A percentile compares a stretch with the other conserved stretches of the same genome.
phyloP scores from a whole-genome alignment of 2,329 filamentous ascomycete species.

The Diplocarpon mali region DNA sequence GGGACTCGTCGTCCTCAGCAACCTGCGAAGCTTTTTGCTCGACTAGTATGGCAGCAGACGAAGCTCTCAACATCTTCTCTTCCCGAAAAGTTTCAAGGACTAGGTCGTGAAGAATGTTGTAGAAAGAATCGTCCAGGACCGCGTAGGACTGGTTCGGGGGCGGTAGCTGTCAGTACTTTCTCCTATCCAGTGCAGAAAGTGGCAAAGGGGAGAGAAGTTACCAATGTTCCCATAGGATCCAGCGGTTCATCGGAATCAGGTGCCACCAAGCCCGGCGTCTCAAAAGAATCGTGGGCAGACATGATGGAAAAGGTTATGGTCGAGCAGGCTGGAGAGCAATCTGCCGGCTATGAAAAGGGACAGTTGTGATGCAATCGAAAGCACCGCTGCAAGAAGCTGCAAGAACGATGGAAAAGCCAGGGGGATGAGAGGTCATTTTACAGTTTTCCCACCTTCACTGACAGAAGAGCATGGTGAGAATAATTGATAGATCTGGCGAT shows the following conservation, averaged over 20 bases:
- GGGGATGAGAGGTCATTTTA: constrained; percentile 16
- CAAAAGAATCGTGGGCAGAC: constrained; percentile 22
- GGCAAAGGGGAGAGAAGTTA: constrained; percentile 30
- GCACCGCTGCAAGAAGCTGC: constrained; percentile 14
- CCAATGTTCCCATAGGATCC: constrained; percentile 42
- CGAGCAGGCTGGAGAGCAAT: constrained; percentile 9
- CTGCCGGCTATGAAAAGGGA: constrained; percentile 13
- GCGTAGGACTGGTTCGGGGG: constrained; percentile 41
- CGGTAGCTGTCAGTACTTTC: constrained; percentile 14
- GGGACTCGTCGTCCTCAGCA: constrained; percentile 29
- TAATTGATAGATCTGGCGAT: constrained; percentile 8
- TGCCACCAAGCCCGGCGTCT: constrained; percentile 38
- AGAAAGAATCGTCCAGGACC: constrained; percentile 63
- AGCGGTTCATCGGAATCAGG: constrained; percentile 32
- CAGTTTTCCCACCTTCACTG: constrained; percentile 1
- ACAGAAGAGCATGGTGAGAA: constrained; percentile 6
- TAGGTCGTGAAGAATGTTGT: constrained; percentile 67
- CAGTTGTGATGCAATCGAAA: constrained; percentile 13
- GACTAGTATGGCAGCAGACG: constrained; percentile 52
- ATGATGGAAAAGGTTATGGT: constrained; percentile 13
- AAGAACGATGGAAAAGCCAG: constrained; percentile 10
- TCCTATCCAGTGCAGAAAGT: constrained; percentile 7
- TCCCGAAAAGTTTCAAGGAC: constrained; percentile 65
- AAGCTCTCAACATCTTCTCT: constrained; percentile 64
- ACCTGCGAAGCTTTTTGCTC: constrained; percentile 36